A percentile compares a stretch with the other conserved stretches of the same genome.
phyloP scores from a whole-genome alignment of 2,329 filamentous ascomycete species.

The Colletotrichum sojae region DNA sequence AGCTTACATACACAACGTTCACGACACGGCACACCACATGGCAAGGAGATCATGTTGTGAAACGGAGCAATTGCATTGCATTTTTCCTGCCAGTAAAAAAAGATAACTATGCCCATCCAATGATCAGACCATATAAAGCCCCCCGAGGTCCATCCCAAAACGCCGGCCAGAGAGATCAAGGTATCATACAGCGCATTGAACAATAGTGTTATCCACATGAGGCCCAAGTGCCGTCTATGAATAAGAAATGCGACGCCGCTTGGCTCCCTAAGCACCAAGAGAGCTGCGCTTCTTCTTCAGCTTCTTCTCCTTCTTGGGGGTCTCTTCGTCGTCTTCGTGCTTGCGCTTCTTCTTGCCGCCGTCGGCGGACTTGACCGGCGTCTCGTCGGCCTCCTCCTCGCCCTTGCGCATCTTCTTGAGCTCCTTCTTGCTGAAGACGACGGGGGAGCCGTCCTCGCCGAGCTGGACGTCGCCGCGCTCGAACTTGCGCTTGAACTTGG shows the following conservation, averaged over 20 bases:
- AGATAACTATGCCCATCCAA: conserved; percentile 41
- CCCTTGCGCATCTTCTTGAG: conserved; percentile 79
- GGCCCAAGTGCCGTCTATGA: conserved; percentile 42
- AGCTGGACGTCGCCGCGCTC: conserved; percentile 82
- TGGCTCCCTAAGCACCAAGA: conserved; percentile 40
- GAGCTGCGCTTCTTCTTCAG: conserved; percentile 60
- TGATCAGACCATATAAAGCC: conserved; percentile 41
- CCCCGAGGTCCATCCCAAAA: conserved; percentile 40
- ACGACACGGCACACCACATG: not conserved
- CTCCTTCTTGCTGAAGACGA: conserved; percentile 81
- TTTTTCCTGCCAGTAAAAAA: conserved; percentile 42
- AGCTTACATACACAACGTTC: too few species aligned
- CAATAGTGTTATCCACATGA: conserved; percentile 41
- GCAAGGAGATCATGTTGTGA: not conserved
- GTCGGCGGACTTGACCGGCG: conserved; percentile 59
- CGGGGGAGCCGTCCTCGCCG: conserved; percentile 74
- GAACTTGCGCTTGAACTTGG: conserved; percentile 84
- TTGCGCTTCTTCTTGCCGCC: conserved; percentile 79
- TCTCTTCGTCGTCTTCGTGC: conserved; percentile 74
- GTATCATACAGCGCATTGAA: conserved; percentile 44
- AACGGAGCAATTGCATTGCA: conserved; percentile 39
- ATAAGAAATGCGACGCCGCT: conserved; percentile 40
- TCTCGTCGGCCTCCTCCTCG: conserved; percentile 63
- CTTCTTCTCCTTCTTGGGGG: conserved; percentile 74
- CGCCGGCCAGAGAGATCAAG: conserved; percentile 43